Evolutionary conservation across 1,284 basidiomycete species (phyloP), one percentile per base, ranked within the genome.

Genomic region (Apiotrichum brassicae): DNA sequence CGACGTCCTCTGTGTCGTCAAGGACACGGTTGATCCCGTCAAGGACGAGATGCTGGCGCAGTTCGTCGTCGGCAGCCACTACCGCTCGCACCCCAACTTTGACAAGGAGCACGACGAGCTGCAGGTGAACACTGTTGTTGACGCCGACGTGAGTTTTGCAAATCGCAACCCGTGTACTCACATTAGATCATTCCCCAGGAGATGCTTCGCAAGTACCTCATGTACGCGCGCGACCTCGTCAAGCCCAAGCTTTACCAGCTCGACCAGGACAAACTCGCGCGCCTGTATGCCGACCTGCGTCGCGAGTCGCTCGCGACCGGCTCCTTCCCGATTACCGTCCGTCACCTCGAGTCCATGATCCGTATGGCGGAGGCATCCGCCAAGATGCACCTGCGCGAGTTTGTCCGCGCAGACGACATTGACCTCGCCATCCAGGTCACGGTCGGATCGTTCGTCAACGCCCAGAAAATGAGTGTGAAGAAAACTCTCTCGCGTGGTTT

Each of bases 391-490:
- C 76, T 99, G 56, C 81, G 95, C 43, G 95, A 98, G 72, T 97
- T 89, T 65, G 95, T 98, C 41, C 82, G 95, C 34, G 78, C 84
- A 13, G 95, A 98, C 72, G 95, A 98, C 70, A 93, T 99, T 61
- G 93, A 99, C 70, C 76, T 97, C 46, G 94, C 95, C 2, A 97
- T 99, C 60, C 89, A 90, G 57, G 92, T 97, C 33, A 87, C 90
- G 3, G 84, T 99, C 23, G 85, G 86, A 52, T 92, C 87, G 73
- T 99, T 99, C 71, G 88, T 99, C 50, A 91, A 76, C 60, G 88
- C 94, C 18, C 95, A 98, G 71, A 99, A 99, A 78, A 87, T 93
- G 80, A 91, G 87, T 54, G 92, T 98, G 76, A 97, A 97, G 80
- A 94, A 90, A 77, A 93, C 92, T 16, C 78, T 99, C 37, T 90